A percentile compares a stretch with the other conserved stretches of the same genome.
These are phyloP conservation scores for Hippophae tibetana DNA, from an alignment of 306 rosid genomes.

Conservation along the genomic window DNA sequence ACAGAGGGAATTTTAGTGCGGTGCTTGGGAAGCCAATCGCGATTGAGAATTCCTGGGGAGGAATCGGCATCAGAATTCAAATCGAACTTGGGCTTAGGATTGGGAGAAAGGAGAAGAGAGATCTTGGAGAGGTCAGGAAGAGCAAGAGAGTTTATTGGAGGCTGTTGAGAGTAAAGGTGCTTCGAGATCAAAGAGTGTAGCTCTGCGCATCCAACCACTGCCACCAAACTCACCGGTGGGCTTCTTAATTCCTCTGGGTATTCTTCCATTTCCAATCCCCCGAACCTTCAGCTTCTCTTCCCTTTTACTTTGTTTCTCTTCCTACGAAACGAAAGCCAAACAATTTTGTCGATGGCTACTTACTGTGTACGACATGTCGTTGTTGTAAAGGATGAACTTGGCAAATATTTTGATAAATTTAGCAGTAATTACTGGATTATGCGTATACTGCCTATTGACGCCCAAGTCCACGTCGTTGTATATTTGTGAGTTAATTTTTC, in stretches of 20 bases:
- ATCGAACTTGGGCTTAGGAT: conserved; percentile 3
- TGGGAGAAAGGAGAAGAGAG: conserved; percentile 35
- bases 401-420: no score
- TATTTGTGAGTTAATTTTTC: no score
- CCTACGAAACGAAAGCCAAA: no score
- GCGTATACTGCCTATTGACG: no score
- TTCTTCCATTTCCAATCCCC: conserved; percentile 45
- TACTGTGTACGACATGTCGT: no score
- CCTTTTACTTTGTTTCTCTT: no score
- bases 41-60: conserved; percentile 40
- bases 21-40: conserved; percentile 82
- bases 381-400: no score
- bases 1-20: conserved; percentile 76
- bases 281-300: no score
- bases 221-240: conserved; percentile 68
- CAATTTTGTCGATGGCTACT: no score
- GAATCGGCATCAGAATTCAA: conserved; percentile 17
- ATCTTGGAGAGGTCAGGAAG: conserved; percentile 67
- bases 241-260: conserved; percentile 87
- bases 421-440: no score
- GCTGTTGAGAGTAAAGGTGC: conserved; percentile 55
- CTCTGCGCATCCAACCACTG: conserved; percentile 72
- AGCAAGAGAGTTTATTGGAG: conserved; percentile 89
- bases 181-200: conserved; percentile 51
- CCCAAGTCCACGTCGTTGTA: no score